Base-by-base conservation (phyloP, 768 basidiomycete species). In the Kwoniella bestiolae region DNA sequence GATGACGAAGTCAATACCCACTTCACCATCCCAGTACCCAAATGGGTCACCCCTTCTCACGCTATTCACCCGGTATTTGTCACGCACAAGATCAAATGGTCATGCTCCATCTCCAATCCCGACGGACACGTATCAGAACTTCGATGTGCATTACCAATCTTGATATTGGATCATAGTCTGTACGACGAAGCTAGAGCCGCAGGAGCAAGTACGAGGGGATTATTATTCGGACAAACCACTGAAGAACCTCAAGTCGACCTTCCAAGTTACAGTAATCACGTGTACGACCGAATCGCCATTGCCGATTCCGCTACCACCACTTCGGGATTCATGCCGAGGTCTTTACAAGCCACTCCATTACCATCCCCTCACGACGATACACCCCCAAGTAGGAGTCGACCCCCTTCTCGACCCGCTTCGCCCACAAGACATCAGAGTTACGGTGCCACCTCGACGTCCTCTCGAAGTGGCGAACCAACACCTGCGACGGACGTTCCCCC, bases 51-150 rank as follows among this genome's bases (percentile, higher is more conserved):
- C 5, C 90, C 92, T 0, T 87, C 89, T 0, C 91, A 93, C 66
- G 61, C 83, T 5, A 83, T 91, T 32, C 89, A 91, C 65, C 94
- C 94, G 0, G 87, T 94, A 60, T 82, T 83, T 21, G 84, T 93
- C 23, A 84, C 84, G 2, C 92, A 98, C 81, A 84, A 84, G 70
- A 85, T 97, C 71, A 84, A 84, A 67, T 85, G 84, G 83, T 81
- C 75, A 16, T 89, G 92, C 67, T 83, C 88, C 57, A 89, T 94
- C 75, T 85, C 84, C 68, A 98, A 97, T 77, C 84, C 85, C 6
- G 95, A 97, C 76, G 94, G 94, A 0, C 95, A 97, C 77, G 89
- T 88, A 2, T 94, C 92, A 8, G 93, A 97, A 80, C 84, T 98
- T n/a, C 88, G 94, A 16, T 97, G 95, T 80, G 93, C 93, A 1